Base-by-base conservation (phyloP, 2,329 filamentous ascomycete species). In the Hypoxylon sp. region DNA sequence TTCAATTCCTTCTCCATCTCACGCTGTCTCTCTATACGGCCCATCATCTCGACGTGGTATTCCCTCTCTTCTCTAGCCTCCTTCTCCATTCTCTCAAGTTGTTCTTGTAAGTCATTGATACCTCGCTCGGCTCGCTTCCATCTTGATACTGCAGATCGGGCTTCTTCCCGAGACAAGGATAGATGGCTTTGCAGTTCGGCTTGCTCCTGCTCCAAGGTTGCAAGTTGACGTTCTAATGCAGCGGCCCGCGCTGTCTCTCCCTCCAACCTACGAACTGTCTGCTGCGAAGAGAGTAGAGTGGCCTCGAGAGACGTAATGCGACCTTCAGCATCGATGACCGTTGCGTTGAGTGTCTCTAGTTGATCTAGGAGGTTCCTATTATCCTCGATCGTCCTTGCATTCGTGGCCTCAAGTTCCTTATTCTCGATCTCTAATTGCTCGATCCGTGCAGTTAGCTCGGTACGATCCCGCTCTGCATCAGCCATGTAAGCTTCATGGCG, bases 401-500 rank as follows among this genome's bases (percentile, higher is more conserved):
- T 99, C 74, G 88, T 86, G 43, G 84, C 83, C 79, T 97, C 92
- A 66, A 96, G 86, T 65, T 87, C 83, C 74, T 83, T 84, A 81
- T 97, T 97, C 72, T 89, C 87, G 73, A 80, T 80, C 80, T 97
- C 93, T 55, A 99, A 84, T 69, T 85, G 85, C 72, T 91, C 90
- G 76, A 97, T 94, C 67, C 87, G 91, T 48, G 83, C 79, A 46
- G 87, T 85, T 80, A 97, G 88, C 66, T 90, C 87, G 66, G 85
- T 82, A 65, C 94, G 91, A 77, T 97, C 94, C 72, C 89, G 88
- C 82, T 97, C 94, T 64, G 94, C 93, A 78, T 97, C 93, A 72
- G 90, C 90, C 85, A 97, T 95, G 80, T 97, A 97, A 64, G 92
- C 89, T 83, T 98, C 94, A 86, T 99, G 94, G 74, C 95, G 91